Base-by-base conservation (phyloP, 2,329 filamentous ascomycete species). In the Paecilomyces formosus region DNA sequence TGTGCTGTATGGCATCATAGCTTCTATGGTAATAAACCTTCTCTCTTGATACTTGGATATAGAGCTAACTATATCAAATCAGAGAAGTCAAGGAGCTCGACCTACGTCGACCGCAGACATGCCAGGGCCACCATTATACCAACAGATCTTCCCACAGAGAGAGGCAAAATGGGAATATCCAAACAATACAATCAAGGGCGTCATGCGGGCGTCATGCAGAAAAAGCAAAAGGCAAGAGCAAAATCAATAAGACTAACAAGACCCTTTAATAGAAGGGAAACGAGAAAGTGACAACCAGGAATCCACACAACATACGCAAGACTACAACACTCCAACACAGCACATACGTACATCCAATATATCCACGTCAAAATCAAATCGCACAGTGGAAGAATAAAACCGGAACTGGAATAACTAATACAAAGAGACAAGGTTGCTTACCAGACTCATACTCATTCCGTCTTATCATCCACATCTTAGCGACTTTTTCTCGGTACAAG, bases 401-500 rank as follows among this genome's bases (percentile, higher is more conserved):
- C 51, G 31, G 22, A 53, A 56, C 18, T 6, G 2, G 24, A 26
- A 58, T 54, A 28, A 39, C 12, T 56, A 60, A 39, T 33, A 56
- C 6, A 58, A 12, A 30, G 7, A 49, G 58, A 51, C 39, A 28
- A 28, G 26, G 18, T 30, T 50, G 66, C 71, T 64, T 61, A 76
- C 76, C 74, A 62, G 62, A 53, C 59, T 70, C 65, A 54, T 62
- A 71, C 28, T 78, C 70, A 1, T 75, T 76, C 11, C 70, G 70
- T 24, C 74, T 65, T 53, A 76, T 63, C 67, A 82, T 74, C 82
- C 82, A 84, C 53, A 74, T 67, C 11, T 65, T 68, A 0, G 72
- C 82, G 7, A 84, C 65, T 55, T 78, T 79, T 28, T 76, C 72
- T 0, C 81, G 71, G 64, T 83, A 83, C 1, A 72, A 61, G 1